Evolutionary conservation across 306 rosid genomes (phyloP).

Genomic region (Hippophae gyantsensis): DNA sequence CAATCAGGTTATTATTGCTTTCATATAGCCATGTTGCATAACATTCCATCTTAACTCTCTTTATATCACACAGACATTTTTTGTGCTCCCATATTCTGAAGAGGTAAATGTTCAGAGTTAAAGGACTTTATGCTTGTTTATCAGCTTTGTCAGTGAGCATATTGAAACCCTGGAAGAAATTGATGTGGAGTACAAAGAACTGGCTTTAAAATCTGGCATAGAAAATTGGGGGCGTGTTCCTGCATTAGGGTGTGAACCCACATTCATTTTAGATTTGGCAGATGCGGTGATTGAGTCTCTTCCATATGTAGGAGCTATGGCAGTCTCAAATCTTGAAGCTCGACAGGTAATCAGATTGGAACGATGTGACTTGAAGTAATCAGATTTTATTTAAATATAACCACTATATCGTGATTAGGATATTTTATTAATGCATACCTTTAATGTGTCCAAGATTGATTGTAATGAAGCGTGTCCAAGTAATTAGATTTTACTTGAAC

Average conservation of each 20-base stretch:
- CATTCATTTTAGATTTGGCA: conserved; percentile 94
- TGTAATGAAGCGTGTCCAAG: too few species aligned
- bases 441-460: too few species aligned
- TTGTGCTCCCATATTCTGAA: background rate
- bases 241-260: conserved; percentile 88
- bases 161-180: conserved; percentile 97
- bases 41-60: background rate
- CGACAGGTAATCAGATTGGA: conserved; percentile 52
- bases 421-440: too few species aligned
- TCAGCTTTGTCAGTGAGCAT: conserved; percentile 99
- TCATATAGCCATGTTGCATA: background rate
- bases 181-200: conserved; percentile 94
- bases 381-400: too few species aligned
- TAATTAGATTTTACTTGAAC: too few species aligned
- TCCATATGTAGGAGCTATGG: conserved; percentile 99
- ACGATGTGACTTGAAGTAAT: too few species aligned
- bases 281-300: conserved; percentile 97
- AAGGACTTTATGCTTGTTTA: conserved; percentile 23
- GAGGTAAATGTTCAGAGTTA: conserved; percentile 4
- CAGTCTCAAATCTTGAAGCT: conserved; percentile 95
- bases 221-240: conserved; percentile 98
- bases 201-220: conserved; percentile 82
- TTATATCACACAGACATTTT: background rate
- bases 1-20: conserved; percentile 55
- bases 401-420: too few species aligned